Conservation (phyloP, 306 rosid species). For the Medicago arabica region DNA sequence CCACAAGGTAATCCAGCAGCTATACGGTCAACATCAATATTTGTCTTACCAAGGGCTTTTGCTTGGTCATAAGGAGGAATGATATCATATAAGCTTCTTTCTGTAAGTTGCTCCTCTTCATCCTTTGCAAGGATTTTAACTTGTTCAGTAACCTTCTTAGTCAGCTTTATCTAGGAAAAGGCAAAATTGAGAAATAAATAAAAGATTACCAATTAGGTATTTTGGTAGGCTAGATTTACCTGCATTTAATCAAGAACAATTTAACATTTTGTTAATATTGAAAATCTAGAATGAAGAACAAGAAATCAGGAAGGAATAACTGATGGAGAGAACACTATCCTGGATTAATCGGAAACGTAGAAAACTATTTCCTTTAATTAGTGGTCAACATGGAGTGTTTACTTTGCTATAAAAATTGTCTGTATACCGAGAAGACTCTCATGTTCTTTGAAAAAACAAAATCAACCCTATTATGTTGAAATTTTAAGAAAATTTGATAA, state of each 20-base stretch:
- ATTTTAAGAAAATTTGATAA: not conserved
- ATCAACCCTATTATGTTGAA: not conserved
- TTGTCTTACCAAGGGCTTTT: slow-evolving; percentile 95
- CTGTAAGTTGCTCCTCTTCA: slow-evolving; percentile 78
- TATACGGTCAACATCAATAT: slow-evolving; percentile 91
- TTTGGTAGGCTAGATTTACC: slow-evolving; percentile 19
- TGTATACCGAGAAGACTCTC: not conserved
- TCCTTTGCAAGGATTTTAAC: slow-evolving; percentile 82
- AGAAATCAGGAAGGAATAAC: slow-evolving; percentile 27
- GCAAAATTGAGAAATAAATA: slow-evolving; percentile 33
- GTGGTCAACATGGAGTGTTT: not conserved
- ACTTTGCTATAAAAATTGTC: not conserved
- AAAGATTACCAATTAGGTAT: slow-evolving; percentile 4
- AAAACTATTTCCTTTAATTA: not conserved
- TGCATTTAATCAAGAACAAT: slow-evolving; percentile 26
- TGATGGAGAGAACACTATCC: slow-evolving; percentile 4
- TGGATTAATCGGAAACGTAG: not conserved
- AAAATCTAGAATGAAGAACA: slow-evolving; percentile 28
- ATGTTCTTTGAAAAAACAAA: not conserved
- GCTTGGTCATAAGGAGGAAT: slow-evolving; percentile 97
- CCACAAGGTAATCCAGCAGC: slow-evolving; percentile 99
- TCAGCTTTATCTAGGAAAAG: slow-evolving; percentile 66
- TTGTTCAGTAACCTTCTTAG: slow-evolving; percentile 98
- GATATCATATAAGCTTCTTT: slow-evolving; percentile 71
- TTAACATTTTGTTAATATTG: not conserved